phyloP scores from a whole-genome alignment of 495 filamentous ascomycete species.

The Talaromyces ruber region DNA sequence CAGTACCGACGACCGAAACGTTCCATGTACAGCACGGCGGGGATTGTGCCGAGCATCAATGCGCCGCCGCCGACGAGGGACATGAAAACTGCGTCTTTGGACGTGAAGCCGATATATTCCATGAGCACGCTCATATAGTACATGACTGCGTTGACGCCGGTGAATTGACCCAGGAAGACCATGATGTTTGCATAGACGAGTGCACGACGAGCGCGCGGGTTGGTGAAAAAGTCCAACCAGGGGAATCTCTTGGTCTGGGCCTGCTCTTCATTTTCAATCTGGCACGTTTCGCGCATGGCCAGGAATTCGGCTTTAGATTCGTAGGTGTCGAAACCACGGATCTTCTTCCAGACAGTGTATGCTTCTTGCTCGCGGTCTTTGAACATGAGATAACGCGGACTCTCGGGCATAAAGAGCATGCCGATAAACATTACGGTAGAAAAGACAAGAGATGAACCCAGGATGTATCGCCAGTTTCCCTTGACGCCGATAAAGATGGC shows the following conservation, averaged over 20 bases:
- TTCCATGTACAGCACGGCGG: slow-evolving; percentile 53
- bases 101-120: slow-evolving; percentile 46
- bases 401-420: slow-evolving; percentile 53
- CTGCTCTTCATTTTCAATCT: slow-evolving; percentile 34
- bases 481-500: slow-evolving; percentile 50
- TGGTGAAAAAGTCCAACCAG: slow-evolving; percentile 57
- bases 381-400: slow-evolving; percentile 49
- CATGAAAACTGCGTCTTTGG: slow-evolving; percentile 47
- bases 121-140: slow-evolving; percentile 56
- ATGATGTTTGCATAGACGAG: slow-evolving; percentile 54
- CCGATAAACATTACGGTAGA: slow-evolving; percentile 50
- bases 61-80: slow-evolving; percentile 54
- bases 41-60: slow-evolving; percentile 47
- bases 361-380: slow-evolving; percentile 38
- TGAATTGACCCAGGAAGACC: slow-evolving; percentile 54
- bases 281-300: slow-evolving; percentile 49
- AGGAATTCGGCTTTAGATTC: slow-evolving; percentile 53
- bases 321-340: slow-evolving; percentile 40
- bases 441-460: slow-evolving; percentile 56
- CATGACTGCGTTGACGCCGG: slow-evolving; percentile 54
- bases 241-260: slow-evolving; percentile 32
- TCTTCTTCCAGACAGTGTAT: slow-evolving; percentile 52
- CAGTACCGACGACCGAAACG: slow-evolving; percentile 52
- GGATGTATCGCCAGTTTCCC: slow-evolving; percentile 57
- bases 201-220: slow-evolving; percentile 48